A percentile compares a stretch with the other conserved stretches of the same genome.
These are phyloP conservation scores for Candida vaughaniae DNA, from an alignment of 805 yeast genomes.

Conservation along the genomic window DNA sequence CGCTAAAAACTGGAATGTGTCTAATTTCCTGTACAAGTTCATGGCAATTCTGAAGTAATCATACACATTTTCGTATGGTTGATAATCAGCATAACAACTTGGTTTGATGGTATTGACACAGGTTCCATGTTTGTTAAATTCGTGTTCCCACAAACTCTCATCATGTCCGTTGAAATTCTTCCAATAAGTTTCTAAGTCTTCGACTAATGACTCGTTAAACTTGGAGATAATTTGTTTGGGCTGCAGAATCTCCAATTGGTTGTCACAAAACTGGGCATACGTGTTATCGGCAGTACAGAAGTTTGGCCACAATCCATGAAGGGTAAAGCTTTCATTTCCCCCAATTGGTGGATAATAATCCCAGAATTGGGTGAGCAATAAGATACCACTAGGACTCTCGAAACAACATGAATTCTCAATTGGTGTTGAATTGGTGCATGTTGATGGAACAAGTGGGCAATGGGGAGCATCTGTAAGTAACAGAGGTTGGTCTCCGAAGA, in stretches of 20 bases:
- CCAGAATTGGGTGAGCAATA: constrained; percentile 44
- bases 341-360: constrained; percentile 29
- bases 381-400: constrained; percentile 39
- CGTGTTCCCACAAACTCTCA: constrained; percentile 47
- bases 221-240: constrained; percentile 14
- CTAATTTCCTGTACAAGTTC: constrained; percentile 29
- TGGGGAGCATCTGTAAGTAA: not conserved
- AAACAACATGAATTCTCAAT: constrained; percentile 50
- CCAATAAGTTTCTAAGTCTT: constrained; percentile 32
- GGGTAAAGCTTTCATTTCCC: constrained; percentile 35
- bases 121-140: constrained; percentile 45
- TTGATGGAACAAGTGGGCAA: constrained; percentile 41
- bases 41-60: constrained; percentile 32
- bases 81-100: constrained; percentile 25
- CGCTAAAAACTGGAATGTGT: constrained; percentile 35
- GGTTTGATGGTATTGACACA: constrained; percentile 40
- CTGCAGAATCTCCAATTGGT: constrained; percentile 27
- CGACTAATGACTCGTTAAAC: constrained; percentile 20
- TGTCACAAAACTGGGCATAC: constrained; percentile 37
- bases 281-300: constrained; percentile 34
- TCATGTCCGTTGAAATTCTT: constrained; percentile 51
- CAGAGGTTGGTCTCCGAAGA: constrained; percentile 3
- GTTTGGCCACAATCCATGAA: constrained; percentile 47
- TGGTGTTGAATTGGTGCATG: constrained; percentile 47
- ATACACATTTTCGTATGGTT: constrained; percentile 23